Base-by-base conservation (phyloP, 1,284 basidiomycete species). In the Ganoderma lingzhi region DNA sequence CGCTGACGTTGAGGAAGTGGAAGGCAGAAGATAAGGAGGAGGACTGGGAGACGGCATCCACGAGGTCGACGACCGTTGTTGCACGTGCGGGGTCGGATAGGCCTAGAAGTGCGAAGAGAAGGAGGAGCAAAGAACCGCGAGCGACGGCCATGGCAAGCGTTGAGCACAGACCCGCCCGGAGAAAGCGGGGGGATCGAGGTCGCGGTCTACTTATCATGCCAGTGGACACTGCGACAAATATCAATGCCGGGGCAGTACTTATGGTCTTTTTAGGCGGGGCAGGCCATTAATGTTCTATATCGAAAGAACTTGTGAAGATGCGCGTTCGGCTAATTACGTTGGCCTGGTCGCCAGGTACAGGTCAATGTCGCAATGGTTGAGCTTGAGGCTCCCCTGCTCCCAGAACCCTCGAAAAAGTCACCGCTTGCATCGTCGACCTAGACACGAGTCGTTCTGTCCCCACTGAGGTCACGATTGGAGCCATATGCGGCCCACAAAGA, bases 51-150 rank as follows among this genome's bases (percentile, higher is more conserved):
- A 12, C 19, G 35, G 48, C 35, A 44, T 63, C 32, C 28, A 90
- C 87, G 17, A 86, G 93, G 74, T 87, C 83, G 66, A 85, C 93
- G 15, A 85, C 93, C 80, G 82, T 84, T 14, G 82, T 56, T 17
- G n/a, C 35, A n/a, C 28, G 39, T 6, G 39, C 59, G 3, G 15
- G 23, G 59, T 42, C 12, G 14, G 12, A 59, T 14, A n/a, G 35
- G n/a, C 37, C 66, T 23, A 66, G 48, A 30, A 68, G 51, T 23
- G 62, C 58, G 37, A 41, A 8, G 51, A 70, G n/a, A n/a, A n/a
- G n/a, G n/a, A n/a, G 12, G 6, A 44, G 15, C 17, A 28, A 14
- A 41, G 56, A 59, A 30, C n/a, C 59, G 41, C 53, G 65, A 17
- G 53, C 63, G 51, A 61, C 48, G 32, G 65, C 48, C 69, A 70